Evolutionary conservation across 2,329 filamentous ascomycete species (phyloP), one percentile per base, ranked within the genome.

Genomic region (Ceratocystiopsis sp.): DNA sequence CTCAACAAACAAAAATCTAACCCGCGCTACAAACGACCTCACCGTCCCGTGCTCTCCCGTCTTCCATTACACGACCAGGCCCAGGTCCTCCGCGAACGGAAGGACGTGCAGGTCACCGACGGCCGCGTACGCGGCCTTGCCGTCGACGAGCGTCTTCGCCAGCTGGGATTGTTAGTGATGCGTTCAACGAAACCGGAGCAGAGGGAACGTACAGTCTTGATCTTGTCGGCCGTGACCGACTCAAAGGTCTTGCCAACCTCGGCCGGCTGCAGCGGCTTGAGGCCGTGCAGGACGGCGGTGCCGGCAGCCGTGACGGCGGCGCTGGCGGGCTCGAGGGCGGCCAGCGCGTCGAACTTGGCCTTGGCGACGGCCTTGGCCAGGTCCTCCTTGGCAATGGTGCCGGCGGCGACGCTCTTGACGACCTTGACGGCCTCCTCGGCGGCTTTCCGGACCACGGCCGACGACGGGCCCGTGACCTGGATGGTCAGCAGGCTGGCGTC

Each of bases 21-120:
- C 25, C 25, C 25, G 25, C 25, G 25, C 25, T 29, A 10, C 25
- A 29, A 29, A 29, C 25, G 25, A 29, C 25, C 25, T 21, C 40
- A 38, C 25, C 19, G 14, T 13, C n/a, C 18, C 17, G 15, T 25
- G 35, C 37, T 32, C 9, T 16, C 14, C 21, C 11, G 18, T 29
- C 19, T 14, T 34, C 38, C 17, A 33, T 75, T 93, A 98, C 74
- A 94, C 85, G 62, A 80, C 84, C 59, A 98, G 75, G 55, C 89
- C 93, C 61, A 98, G 71, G 60, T 98, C 91, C 66, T 87, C 84
- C 52, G 86, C 91, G 60, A 80, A 98, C 45, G 91, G 91, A 59
- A 98, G 77, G 56, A 80, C 73, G 63, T 84, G 81, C 55, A 98
- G 73, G 61, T 98, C 91, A 62, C 91, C 91, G 49, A 96, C 86